Percentiles rank a stretch among this genome's conserved stretches.
These are phyloP conservation scores for Penicillium sp. DNA, from an alignment of 2,329 filamentous ascomycete genomes.

Conservation along the genomic window DNA sequence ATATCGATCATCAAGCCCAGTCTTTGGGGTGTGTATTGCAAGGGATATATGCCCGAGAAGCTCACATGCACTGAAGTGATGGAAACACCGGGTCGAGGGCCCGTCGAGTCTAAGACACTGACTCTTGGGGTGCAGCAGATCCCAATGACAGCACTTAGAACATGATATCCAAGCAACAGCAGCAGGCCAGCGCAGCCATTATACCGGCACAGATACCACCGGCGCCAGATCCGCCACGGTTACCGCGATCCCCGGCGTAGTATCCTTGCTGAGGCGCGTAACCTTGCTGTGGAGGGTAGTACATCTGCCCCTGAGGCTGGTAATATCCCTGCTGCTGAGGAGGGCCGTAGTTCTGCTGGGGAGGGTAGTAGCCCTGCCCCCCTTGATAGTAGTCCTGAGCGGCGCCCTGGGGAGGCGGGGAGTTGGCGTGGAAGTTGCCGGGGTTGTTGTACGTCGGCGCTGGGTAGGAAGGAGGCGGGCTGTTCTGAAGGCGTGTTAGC, in stretches of 20 bases:
- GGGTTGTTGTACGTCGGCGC: constrained; percentile 32
- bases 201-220: constrained; percentile 49
- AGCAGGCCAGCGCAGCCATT: constrained; percentile 48
- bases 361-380: constrained; percentile 22
- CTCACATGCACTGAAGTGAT: no score
- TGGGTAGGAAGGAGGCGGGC: constrained; percentile 41
- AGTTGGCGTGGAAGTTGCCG: constrained; percentile 27
- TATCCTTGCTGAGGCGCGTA: constrained; percentile 39
- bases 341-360: constrained; percentile 29
- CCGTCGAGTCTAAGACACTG: no score
- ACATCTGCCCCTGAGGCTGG: constrained; percentile 25
- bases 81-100: no score
- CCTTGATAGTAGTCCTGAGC: constrained; percentile 36
- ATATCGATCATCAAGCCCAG: no score
- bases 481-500: constrained; percentile 21
- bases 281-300: constrained; percentile 31
- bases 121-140: neutral
- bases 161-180: constrained; percentile 51
- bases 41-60: no score
- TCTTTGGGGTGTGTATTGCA: no score
- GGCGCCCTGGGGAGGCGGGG: constrained; percentile 30
- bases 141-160: constrained; percentile 28
- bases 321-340: constrained; percentile 30
- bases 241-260: constrained; percentile 29
- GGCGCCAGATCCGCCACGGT: constrained; percentile 22